Percentiles rank a stretch among this genome's conserved stretches.
phyloP scores from a whole-genome alignment of 2,329 filamentous ascomycete genomes.

The Trichophyton schoenleinii region DNA sequence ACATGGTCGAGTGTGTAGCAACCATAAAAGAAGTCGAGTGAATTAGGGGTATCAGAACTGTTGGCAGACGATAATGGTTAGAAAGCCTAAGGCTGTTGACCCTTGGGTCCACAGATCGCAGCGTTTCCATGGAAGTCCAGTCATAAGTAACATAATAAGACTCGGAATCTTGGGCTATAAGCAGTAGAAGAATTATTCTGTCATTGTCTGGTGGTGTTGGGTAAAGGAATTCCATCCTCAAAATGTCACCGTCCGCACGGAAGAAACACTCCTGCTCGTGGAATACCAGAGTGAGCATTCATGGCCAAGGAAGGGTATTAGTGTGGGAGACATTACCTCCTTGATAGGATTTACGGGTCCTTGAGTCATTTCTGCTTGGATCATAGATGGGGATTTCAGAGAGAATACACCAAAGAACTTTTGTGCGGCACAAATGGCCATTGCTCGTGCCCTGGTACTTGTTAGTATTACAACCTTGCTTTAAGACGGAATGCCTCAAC shows the following conservation, averaged over 20 bases:
- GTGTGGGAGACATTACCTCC: constrained; percentile 30
- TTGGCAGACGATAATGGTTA: constrained; percentile 43
- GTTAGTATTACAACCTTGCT: constrained; percentile 4
- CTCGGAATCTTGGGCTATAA: constrained; percentile 35
- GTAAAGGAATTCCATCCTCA: constrained; percentile 76
- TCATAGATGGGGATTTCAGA: constrained; percentile 44
- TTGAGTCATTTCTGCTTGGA: constrained; percentile 40
- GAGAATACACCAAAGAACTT: constrained; percentile 60
- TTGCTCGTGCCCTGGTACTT: constrained; percentile 36
- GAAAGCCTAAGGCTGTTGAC: constrained; percentile 22
- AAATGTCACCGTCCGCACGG: constrained; percentile 57
- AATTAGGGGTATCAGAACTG: constrained; percentile 59
- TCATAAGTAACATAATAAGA: constrained; percentile 40
- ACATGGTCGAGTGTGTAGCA: constrained; percentile 49
- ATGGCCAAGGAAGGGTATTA: constrained; percentile 5
- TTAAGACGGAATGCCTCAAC: not conserved
- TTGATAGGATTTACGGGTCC: constrained; percentile 49
- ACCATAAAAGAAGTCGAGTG: constrained; percentile 59
- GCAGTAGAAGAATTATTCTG: constrained; percentile 63
- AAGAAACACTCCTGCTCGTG: constrained; percentile 34
- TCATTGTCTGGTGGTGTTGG: constrained; percentile 53
- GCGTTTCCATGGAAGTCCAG: constrained; percentile 37
- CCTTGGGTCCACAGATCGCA: constrained; percentile 20
- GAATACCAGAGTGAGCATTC: not conserved
- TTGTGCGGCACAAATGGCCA: constrained; percentile 59